These are phyloP conservation scores for Yarrowia deformans DNA, from an alignment of 805 yeast genomes.

Conservation along the genomic window DNA sequence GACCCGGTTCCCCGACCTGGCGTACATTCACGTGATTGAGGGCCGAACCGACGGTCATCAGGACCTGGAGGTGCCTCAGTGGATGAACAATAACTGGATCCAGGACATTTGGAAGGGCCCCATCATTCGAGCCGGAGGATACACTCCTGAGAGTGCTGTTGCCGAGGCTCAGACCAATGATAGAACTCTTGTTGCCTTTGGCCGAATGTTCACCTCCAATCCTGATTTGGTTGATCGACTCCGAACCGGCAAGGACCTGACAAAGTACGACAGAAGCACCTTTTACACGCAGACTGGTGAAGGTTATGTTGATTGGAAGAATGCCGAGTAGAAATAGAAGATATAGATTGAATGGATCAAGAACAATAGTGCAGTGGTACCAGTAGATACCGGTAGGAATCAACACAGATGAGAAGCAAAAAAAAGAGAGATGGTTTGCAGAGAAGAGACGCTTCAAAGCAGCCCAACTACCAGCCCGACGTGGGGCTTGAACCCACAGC, in stretches of 20 bases:
- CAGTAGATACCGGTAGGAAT: too few relatives aligned
- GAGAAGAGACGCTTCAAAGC: too few relatives aligned
- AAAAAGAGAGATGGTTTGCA: too few relatives aligned
- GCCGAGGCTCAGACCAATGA: background rate
- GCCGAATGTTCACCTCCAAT: slow-evolving; percentile 13
- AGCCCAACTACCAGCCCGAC: too few relatives aligned
- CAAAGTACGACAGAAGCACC: slow-evolving; percentile 20
- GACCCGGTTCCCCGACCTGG: slow-evolving; percentile 51
- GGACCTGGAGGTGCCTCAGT: slow-evolving; percentile 2
- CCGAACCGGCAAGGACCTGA: background rate
- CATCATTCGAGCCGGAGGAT: slow-evolving; percentile 13
- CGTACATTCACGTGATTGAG: slow-evolving; percentile 57
- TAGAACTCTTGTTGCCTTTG: slow-evolving; percentile 3
- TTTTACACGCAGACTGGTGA: slow-evolving; percentile 21
- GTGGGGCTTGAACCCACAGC: too few relatives aligned
- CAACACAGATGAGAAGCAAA: too few relatives aligned
- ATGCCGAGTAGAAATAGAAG: background rate
- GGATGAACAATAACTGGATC: slow-evolving; percentile 20
- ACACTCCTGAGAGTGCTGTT: slow-evolving; percentile 1
- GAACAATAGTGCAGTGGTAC: too few relatives aligned
- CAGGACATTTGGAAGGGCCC: slow-evolving; percentile 6
- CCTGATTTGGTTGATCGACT: slow-evolving; percentile 9
- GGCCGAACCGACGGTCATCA: slow-evolving; percentile 52
- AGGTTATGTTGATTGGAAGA: slow-evolving; percentile 13
- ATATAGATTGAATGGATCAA: too few relatives aligned